Percentiles rank a stretch among this genome's conserved stretches.
Evolutionary conservation across 257 asterid species (phyloP).

Genomic region (Fraxinus anomala): DNA sequence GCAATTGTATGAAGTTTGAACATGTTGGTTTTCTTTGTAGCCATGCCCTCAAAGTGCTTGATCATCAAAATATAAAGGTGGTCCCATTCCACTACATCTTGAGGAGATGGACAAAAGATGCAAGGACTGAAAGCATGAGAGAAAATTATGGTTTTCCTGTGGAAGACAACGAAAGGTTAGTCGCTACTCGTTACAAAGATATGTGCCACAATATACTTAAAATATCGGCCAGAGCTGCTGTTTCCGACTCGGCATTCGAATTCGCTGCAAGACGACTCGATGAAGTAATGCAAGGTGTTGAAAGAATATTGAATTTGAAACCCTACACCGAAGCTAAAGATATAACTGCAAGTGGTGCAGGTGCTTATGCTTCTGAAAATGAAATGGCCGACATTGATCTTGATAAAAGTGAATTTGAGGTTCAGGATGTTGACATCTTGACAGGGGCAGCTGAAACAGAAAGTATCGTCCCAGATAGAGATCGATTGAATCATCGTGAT

Average conservation of each 20-base stretch:
- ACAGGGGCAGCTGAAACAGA: slow-evolving; percentile 42
- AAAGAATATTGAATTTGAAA: slow-evolving; percentile 50
- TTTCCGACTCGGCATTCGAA: slow-evolving; percentile 56
- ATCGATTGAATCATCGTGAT: slow-evolving; percentile 41
- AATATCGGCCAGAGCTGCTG: slow-evolving; percentile 62
- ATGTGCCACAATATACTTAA: slow-evolving; percentile 49
- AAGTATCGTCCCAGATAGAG: slow-evolving; percentile 37
- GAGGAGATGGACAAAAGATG: slow-evolving; percentile 67
- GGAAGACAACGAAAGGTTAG: slow-evolving; percentile 41
- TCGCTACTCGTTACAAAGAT: slow-evolving; percentile 59
- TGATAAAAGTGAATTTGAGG: slow-evolving; percentile 42
- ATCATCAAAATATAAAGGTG: slow-evolving; percentile 57
- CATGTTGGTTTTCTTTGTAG: slow-evolving; percentile 58
- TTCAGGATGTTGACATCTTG: slow-evolving; percentile 43
- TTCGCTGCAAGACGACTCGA: slow-evolving; percentile 56
- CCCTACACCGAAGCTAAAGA: slow-evolving; percentile 40
- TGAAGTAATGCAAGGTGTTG: slow-evolving; percentile 59
- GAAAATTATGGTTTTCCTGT: slow-evolving; percentile 33
- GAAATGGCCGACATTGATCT: slow-evolving; percentile 37
- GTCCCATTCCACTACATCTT: slow-evolving; percentile 54
- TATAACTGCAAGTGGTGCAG: neutral
- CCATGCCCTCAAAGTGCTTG: slow-evolving; percentile 64
- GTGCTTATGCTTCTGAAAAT: slow-evolving; percentile 39
- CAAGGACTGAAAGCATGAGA: slow-evolving; percentile 42
- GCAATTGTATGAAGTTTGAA: slow-evolving; percentile 71